A percentile compares a stretch with the other conserved stretches of the same genome.
Conservation (phyloP, 2,329 filamentous ascomycete genomes). For the Penicillium crustosum region DNA sequence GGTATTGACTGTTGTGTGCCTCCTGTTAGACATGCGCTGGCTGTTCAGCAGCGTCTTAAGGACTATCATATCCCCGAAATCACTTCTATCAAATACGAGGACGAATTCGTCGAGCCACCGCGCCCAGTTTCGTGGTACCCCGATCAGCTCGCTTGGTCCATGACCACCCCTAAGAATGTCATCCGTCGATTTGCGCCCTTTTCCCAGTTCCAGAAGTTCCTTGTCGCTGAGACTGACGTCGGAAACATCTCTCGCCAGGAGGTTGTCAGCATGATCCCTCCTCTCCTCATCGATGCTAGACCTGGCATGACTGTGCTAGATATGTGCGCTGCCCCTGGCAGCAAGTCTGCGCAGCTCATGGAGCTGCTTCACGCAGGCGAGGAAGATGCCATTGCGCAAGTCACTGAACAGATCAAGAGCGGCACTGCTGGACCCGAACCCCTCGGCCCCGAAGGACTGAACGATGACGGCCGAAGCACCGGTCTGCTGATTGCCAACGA, state of each 20-base stretch:
- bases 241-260: constrained; percentile 98
- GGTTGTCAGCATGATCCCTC: constrained; percentile 98
- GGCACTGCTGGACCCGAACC: constrained; percentile 57
- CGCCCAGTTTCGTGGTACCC: constrained; percentile 87
- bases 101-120: constrained; percentile 76
- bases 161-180: constrained; percentile 97
- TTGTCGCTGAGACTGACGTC: constrained; percentile 94
- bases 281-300: constrained; percentile 83
- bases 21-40: constrained; percentile 73
- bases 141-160: constrained; percentile 91
- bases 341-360: constrained; percentile 92
- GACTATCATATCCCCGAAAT: constrained; percentile 90
- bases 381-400: constrained; percentile 77
- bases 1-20: constrained; percentile 11
- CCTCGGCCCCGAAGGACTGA: constrained; percentile 52
- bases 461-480: constrained; percentile 82
- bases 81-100: constrained; percentile 79
- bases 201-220: constrained; percentile 92
- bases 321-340: constrained; percentile 93
- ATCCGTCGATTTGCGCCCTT: constrained; percentile 92
- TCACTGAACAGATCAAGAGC: constrained; percentile 62
- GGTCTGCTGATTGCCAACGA: constrained; percentile 95
- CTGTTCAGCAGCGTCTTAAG: constrained; percentile 84
- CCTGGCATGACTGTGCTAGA: constrained; percentile 93
- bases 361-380: constrained; percentile 93